A percentile compares a stretch with the other conserved stretches of the same genome.
Conservation (phyloP, 2,329 filamentous ascomycete species). For the Clonostachys rosea region DNA sequence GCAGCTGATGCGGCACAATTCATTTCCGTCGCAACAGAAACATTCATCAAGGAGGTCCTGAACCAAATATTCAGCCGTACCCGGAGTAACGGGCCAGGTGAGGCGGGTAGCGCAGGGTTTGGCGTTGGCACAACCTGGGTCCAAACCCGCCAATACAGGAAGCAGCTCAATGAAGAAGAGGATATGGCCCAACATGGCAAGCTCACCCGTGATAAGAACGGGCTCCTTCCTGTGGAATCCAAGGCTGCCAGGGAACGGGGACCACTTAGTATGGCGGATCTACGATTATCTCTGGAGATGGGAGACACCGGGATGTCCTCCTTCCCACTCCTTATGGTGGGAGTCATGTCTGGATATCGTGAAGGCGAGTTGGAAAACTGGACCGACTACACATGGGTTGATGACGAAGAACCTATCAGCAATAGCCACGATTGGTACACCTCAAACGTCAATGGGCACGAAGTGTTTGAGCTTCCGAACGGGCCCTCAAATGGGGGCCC, state of each 20-base stretch:
- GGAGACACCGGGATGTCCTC: constrained; percentile 72
- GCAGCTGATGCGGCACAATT: constrained; percentile 56
- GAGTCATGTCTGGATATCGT: constrained; percentile 65
- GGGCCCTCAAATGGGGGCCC: constrained; percentile 45
- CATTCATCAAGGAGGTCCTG: constrained; percentile 62
- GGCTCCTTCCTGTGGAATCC: constrained; percentile 75
- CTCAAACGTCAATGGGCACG: constrained; percentile 25
- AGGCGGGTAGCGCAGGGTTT: constrained; percentile 56
- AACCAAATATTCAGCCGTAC: constrained; percentile 61
- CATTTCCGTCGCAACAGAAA: constrained; percentile 61
- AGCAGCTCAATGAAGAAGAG: constrained; percentile 73
- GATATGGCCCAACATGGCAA: constrained; percentile 69
- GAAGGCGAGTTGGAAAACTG: constrained; percentile 72
- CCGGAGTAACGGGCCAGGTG: constrained; percentile 59
- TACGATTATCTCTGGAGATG: constrained; percentile 71
- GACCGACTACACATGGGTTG: constrained; percentile 53
- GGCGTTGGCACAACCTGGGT: constrained; percentile 67
- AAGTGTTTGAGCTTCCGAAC: constrained; percentile 34
- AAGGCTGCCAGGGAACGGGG: constrained; percentile 69
- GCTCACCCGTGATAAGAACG: constrained; percentile 67
- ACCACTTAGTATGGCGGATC: constrained; percentile 71
- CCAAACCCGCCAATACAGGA: constrained; percentile 73
- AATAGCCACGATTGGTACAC: constrained; percentile 18
- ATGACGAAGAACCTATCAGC: constrained; percentile 22
- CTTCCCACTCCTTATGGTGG: constrained; percentile 70